Percentiles rank a stretch among this genome's conserved stretches.
These are phyloP conservation scores for Fusarium longipes DNA, from an alignment of 2,329 filamentous ascomycete genomes.

Conservation along the genomic window DNA sequence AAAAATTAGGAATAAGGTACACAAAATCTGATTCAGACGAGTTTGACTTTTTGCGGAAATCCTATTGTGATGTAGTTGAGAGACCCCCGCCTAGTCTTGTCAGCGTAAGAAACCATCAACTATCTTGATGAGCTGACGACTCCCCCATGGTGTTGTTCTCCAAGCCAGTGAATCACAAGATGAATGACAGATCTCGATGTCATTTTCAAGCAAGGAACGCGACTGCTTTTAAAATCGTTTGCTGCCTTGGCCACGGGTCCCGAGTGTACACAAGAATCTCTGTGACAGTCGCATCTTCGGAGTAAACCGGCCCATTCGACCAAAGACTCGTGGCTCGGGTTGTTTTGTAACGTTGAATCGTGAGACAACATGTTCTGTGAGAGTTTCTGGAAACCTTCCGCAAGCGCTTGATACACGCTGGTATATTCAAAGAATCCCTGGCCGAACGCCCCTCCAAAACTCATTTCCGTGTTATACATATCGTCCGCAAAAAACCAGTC, in stretches of 20 bases:
- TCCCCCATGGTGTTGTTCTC: not conserved
- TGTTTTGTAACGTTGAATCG: conserved; percentile 1
- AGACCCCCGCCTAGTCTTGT: not conserved
- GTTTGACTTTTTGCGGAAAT: not conserved
- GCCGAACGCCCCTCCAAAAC: conserved; percentile 15
- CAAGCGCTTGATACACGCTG: conserved; percentile 2
- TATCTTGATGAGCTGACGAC: conserved; percentile 15
- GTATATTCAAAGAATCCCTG: not conserved
- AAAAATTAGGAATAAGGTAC: not conserved
- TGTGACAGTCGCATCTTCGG: conserved; percentile 18
- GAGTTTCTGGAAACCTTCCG: conserved; percentile 24
- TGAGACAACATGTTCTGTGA: conserved; percentile 5
- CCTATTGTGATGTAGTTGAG: not conserved
- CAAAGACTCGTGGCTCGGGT: conserved; percentile 12
- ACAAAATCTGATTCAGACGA: not conserved
- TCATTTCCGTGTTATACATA: conserved; percentile 27
- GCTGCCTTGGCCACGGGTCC: conserved; percentile 7
- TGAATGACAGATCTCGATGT: conserved; percentile 28
- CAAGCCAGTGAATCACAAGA: conserved; percentile 26
- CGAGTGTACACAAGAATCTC: conserved; percentile 6
- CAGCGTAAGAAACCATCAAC: not conserved
- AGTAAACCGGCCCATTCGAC: conserved; percentile 9
- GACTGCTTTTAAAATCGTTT: conserved; percentile 4
- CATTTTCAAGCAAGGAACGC: not conserved
- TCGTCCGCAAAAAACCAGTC: conserved; percentile 19